These are phyloP conservation scores for Iberis pinnata DNA, from an alignment of 345 rosid species.

Conservation along the genomic window DNA sequence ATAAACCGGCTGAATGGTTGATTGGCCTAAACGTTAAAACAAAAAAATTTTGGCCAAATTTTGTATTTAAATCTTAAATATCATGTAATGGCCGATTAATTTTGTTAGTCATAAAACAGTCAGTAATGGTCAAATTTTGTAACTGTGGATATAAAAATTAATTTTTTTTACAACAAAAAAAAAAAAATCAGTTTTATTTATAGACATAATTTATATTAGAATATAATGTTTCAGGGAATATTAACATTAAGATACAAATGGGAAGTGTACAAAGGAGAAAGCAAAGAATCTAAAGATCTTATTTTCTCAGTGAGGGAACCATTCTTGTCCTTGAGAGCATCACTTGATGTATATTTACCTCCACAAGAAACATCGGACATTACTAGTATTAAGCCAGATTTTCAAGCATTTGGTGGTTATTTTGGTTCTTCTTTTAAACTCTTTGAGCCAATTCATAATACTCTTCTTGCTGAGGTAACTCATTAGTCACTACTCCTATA, in stretches of 20 bases:
- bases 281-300: constrained; percentile 15
- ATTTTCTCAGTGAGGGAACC: constrained; percentile 41
- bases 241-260: constrained; percentile 24
- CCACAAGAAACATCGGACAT: constrained; percentile 7
- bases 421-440: constrained; percentile 58
- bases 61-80: no score
- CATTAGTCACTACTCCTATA: not conserved
- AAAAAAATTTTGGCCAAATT: no score
- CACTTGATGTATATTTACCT: constrained; percentile 40
- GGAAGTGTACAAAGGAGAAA: constrained; percentile 25
- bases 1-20: not conserved
- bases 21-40: not conserved
- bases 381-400: constrained; percentile 26
- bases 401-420: constrained; percentile 37
- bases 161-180: no score
- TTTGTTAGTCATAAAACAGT: no score
- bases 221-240: constrained; percentile 27
- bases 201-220: no score
- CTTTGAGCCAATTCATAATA: constrained; percentile 29
- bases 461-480: constrained; percentile 57
- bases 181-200: no score
- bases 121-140: no score
- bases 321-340: constrained; percentile 44
- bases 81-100: no score
- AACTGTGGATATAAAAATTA: no score